Percentiles rank a stretch among this genome's conserved stretches.
phyloP scores from a whole-genome alignment of 1,284 basidiomycete genomes.

The Phaffia rhodozyma region DNA sequence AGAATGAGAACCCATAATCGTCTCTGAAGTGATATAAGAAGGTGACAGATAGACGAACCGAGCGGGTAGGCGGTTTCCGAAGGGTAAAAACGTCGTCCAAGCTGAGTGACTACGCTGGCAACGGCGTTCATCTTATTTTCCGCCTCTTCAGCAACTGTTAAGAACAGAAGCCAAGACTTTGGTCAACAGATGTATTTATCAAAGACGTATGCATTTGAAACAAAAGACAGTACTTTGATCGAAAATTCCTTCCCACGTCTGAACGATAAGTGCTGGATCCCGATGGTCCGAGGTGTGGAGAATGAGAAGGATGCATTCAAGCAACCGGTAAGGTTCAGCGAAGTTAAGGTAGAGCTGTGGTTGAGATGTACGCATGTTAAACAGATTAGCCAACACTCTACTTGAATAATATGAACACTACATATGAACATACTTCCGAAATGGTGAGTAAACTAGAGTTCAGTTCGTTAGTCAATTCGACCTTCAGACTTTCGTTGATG shows the following conservation, averaged over 20 bases:
- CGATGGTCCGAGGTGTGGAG: conserved; percentile 86
- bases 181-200: conserved; percentile 22
- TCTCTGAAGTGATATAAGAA: not conserved
- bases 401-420: not conserved
- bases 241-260: conserved; percentile 82
- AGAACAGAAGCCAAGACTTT: conserved; percentile 18
- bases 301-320: conserved; percentile 76
- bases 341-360: conserved; percentile 73
- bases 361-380: conserved; percentile 8
- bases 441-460: conserved; percentile 39
- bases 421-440: conserved; percentile 34
- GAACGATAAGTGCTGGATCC: conserved; percentile 64
- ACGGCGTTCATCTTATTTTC: conserved; percentile 33
- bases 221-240: conserved; percentile 48
- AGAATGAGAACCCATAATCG: not conserved
- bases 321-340: conserved; percentile 74
- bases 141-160: conserved; percentile 2
- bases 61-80: conserved; percentile 82
- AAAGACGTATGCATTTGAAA: conserved; percentile 20
- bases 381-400: conserved; percentile 59
- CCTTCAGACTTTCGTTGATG: conserved; percentile 41
- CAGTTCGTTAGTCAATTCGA: conserved; percentile 49
- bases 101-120: conserved; percentile 49
- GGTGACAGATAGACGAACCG: conserved; percentile 40
- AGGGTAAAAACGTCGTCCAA: conserved; percentile 75